Evolutionary conservation across 73 alveolate species (phyloP).

Genomic region (Blepharisma japonicum): DNA sequence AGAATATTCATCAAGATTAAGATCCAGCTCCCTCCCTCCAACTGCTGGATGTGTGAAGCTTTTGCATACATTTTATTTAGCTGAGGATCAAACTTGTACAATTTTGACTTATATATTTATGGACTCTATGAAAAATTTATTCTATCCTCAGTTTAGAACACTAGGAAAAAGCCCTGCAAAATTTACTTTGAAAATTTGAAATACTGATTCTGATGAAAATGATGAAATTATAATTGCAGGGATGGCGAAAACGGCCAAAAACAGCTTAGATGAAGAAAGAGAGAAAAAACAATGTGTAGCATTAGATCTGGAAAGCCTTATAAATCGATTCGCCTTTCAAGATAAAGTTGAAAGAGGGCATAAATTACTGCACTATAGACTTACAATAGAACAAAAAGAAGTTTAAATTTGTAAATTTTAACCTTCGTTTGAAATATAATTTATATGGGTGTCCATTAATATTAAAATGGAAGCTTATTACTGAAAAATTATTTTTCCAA

Average conservation of each 20-base stretch:
- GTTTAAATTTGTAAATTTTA: too few relatives aligned
- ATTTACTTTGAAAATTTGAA: slow-evolving; percentile 17
- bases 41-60: slow-evolving; percentile 32
- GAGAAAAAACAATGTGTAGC: slow-evolving; percentile 14
- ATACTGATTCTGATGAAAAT: slow-evolving; percentile 10
- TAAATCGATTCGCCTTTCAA: slow-evolving; percentile 30
- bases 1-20: slow-evolving; percentile 29
- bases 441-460: too few relatives aligned
- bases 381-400: background rate
- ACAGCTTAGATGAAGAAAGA: slow-evolving; percentile 31
- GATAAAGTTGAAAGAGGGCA: slow-evolving; percentile 20
- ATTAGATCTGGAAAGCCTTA: slow-evolving; percentile 23
- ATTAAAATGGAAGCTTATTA: too few relatives aligned
- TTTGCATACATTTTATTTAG: slow-evolving; percentile 29
- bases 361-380: slow-evolving; percentile 19
- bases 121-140: slow-evolving; percentile 28
- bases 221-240: background rate
- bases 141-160: slow-evolving; percentile 30
- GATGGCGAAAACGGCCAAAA: background rate
- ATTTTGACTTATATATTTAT: slow-evolving; percentile 23
- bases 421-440: too few relatives aligned
- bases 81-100: background rate
- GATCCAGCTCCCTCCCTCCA: slow-evolving; percentile 20
- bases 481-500: too few relatives aligned
- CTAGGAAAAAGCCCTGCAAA: background rate